Evolutionary conservation across 352 stramenopile species (phyloP), one percentile per base, ranked within the genome.

Genomic region (Phytopythium delawarense): DNA sequence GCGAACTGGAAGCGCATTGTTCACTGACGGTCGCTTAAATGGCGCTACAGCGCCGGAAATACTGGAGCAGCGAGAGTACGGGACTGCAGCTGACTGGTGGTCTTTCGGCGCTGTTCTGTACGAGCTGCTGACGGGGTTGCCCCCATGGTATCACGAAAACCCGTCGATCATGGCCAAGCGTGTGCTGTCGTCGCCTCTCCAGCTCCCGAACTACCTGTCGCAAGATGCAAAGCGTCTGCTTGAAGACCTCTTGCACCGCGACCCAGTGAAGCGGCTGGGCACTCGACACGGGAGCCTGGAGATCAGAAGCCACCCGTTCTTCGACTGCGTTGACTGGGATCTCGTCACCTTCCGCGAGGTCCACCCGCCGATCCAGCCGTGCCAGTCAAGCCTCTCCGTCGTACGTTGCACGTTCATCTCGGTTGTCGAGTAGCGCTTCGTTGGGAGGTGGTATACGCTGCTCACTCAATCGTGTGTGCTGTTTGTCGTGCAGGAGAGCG

Each of bases 41-140:
- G 46, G 57, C 23, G 57, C 5, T 50, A 2, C 48, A 88, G 85
- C 85, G 11, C 85, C 85, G 7, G 85, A 94, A 50, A 79, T 94
- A 20, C 73, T 93, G 25, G 32, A 76, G 56, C 74, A 80, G 25
- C 57, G 69, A 39, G 84, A 84, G 30, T 93, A 94, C 51, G 85
- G 85, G 30, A 91, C 79, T 18, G 84, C 85, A 21, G 74, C 88
- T 13, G 85, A 94, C 57, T 94, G 85, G 85, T 94, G 81, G 81
- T 85, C 83, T 7, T 89, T 91, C 57, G 85, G 85, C 28, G 70
- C 72, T 2, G 80, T 94, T 23, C 48, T 94, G 13, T 94, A 91
- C 53, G 83, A 92, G 48, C 81, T 94, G 57, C 72, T 94, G 18
- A 90, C 85, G 18, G 85, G 85, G 0, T 52, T 94, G 7, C 85